Percentiles rank a stretch among this genome's conserved stretches.
Conservation (phyloP, 257 asterid genomes). For the Cinchona pubescens region DNA sequence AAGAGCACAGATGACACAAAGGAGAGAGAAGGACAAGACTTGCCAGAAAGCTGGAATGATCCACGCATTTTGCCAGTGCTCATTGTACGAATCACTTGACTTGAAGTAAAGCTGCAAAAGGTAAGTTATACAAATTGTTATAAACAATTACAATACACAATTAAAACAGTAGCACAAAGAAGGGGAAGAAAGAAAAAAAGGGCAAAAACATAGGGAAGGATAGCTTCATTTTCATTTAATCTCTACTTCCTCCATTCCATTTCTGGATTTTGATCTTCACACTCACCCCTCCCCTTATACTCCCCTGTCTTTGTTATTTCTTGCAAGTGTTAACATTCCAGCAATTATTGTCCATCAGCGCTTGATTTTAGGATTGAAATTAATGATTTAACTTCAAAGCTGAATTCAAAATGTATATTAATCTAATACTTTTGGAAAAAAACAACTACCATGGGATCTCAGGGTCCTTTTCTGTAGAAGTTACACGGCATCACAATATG, state of each 20-base stretch:
- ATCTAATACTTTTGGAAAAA: not conserved
- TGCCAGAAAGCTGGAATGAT: constrained; percentile 98
- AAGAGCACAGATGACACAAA: constrained; percentile 86
- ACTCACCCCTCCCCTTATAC: too few relatives aligned
- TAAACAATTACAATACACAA: constrained; percentile 8
- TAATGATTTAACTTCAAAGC: not conserved
- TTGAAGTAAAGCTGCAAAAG: constrained; percentile 84
- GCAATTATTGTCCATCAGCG: not conserved
- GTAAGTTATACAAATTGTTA: constrained; percentile 13
- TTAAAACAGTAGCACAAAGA: not conserved
- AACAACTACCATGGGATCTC: not conserved
- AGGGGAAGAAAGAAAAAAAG: too few relatives aligned
- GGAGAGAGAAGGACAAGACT: constrained; percentile 79
- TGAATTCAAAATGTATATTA: not conserved
- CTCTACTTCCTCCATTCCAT: not conserved
- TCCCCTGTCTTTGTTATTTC: too few relatives aligned
- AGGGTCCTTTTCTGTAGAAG: not conserved
- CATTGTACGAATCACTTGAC: constrained; percentile 81
- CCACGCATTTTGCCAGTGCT: constrained; percentile 97
- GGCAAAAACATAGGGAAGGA: not conserved
- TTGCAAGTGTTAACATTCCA: too few relatives aligned
- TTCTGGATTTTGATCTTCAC: not conserved
- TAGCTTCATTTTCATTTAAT: too few relatives aligned
- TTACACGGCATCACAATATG: not conserved
- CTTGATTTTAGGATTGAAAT: not conserved